Evolutionary conservation across 371 early-diverging fungal genomes (phyloP).

Genomic region (Ordospora colligata): DNA sequence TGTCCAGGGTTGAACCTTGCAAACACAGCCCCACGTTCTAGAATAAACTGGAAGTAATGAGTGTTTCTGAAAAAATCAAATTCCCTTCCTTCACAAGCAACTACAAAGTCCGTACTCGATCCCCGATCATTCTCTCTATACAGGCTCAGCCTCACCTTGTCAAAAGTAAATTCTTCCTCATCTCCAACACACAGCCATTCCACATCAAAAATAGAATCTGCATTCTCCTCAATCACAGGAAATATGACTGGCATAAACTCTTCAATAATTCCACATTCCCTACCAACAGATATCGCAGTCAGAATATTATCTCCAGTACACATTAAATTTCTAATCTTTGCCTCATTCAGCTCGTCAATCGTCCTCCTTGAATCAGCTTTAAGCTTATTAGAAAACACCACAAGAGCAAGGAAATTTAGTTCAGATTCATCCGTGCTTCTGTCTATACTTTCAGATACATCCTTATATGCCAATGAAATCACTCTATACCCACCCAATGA

Average conservation of each 20-base stretch:
- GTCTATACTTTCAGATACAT: neutral
- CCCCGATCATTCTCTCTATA: conserved; percentile 52
- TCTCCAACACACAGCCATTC: conserved; percentile 56
- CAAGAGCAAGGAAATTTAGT: conserved; percentile 78
- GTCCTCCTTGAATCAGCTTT: conserved; percentile 74
- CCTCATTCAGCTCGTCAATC: conserved; percentile 71
- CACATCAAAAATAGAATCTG: conserved; percentile 33
- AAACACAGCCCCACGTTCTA: conserved; percentile 64
- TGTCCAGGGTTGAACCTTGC: conserved; percentile 97
- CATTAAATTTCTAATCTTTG: conserved; percentile 86
- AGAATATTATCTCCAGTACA: conserved; percentile 95
- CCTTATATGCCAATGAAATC: conserved; percentile 56
- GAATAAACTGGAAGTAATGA: conserved; percentile 29
- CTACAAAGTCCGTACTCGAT: conserved; percentile 50
- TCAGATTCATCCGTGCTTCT: conserved; percentile 64
- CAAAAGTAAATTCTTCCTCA: conserved; percentile 54
- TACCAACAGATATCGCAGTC: conserved; percentile 87
- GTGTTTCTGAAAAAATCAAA: conserved; percentile 55
- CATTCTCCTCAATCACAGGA: conserved; percentile 46
- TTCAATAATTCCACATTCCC: conserved; percentile 72
- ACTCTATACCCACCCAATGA: conserved; percentile 55
- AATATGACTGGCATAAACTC: conserved; percentile 52
- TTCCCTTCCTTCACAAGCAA: conserved; percentile 57
- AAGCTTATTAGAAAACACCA: conserved; percentile 94
- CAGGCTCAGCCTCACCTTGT: conserved; percentile 52